Conservation (phyloP, 306 rosid genomes). For the Rosa lucieae region DNA sequence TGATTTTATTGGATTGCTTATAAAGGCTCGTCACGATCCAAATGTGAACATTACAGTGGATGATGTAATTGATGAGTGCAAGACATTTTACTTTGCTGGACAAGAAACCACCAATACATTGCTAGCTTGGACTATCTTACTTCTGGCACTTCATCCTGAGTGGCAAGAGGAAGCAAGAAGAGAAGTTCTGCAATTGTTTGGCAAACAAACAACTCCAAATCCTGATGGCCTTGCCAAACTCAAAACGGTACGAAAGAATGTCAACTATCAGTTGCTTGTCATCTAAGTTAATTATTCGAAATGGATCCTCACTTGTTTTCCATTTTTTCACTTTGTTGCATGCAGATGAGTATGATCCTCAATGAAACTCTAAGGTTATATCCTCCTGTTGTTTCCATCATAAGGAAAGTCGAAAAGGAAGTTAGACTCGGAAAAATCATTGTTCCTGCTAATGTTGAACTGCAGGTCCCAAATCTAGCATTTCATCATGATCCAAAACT, state of each 20-base stretch:
- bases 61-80: not conserved
- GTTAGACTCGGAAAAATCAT: not conserved
- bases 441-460: constrained; percentile 2
- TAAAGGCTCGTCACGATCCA: not conserved
- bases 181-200: not conserved
- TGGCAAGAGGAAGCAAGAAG: constrained; percentile 7
- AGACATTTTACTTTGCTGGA: not conserved
- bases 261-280: not conserved
- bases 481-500: not conserved
- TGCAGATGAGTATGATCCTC: constrained; percentile 1
- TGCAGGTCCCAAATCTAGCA: not conserved
- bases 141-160: constrained; percentile 1
- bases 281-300: not conserved
- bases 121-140: not conserved
- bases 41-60: constrained; percentile 4
- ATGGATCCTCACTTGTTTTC: not conserved
- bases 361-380: not conserved
- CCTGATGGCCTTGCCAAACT: not conserved
- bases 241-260: not conserved
- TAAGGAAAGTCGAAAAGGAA: not conserved
- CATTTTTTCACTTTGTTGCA: not conserved
- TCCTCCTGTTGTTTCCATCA: constrained; percentile 2
- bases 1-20: constrained; percentile 3
- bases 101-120: constrained; percentile 5
- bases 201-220: not conserved